phyloP scores from a whole-genome alignment of 352 stramenopile species.

The Bremia lactucae region DNA sequence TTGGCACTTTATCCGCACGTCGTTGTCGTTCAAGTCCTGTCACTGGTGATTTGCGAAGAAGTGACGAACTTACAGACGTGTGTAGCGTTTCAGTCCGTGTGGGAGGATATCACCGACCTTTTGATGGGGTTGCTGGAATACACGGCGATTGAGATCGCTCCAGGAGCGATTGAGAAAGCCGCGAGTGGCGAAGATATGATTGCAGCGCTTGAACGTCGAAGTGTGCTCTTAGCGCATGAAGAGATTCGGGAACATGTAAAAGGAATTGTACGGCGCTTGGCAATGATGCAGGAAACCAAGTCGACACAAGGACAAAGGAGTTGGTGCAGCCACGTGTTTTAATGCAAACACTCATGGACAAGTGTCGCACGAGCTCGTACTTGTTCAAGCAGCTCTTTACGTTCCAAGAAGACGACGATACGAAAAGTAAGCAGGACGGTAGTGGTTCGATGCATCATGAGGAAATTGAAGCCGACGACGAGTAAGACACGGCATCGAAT shows the following conservation, averaged over 20 bases:
- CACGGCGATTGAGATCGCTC: slow-evolving; percentile 27
- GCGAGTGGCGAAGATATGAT: slow-evolving; percentile 28
- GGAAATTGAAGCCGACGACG: slow-evolving; percentile 5
- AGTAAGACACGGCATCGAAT: too few relatives aligned
- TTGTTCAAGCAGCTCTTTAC: slow-evolving; percentile 50
- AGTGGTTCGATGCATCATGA: too few relatives aligned
- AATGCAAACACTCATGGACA: slow-evolving; percentile 47
- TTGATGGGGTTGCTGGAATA: slow-evolving; percentile 43
- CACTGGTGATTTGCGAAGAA: slow-evolving; percentile 49
- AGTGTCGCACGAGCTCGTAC: slow-evolving; percentile 31
- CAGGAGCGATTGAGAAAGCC: slow-evolving; percentile 10
- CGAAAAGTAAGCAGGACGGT: too few relatives aligned
- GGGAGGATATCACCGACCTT: slow-evolving; percentile 42
- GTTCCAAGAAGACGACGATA: slow-evolving; percentile 40
- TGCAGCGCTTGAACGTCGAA: slow-evolving; percentile 51
- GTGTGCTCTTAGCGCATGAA: slow-evolving; percentile 49
- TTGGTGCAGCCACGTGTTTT: slow-evolving; percentile 16
- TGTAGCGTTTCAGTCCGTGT: slow-evolving; percentile 34
- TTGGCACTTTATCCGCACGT: slow-evolving; percentile 45
- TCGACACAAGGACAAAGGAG: too few relatives aligned
- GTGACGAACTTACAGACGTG: slow-evolving; percentile 34
- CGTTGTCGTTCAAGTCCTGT: slow-evolving; percentile 49
- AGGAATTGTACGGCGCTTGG: slow-evolving; percentile 44
- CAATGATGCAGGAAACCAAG: slow-evolving; percentile 29
- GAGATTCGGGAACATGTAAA: slow-evolving; percentile 66